Percentiles rank a stretch among this genome's conserved stretches.
phyloP scores from a whole-genome alignment of 352 stramenopile species.

The Phytophthora sp. region DNA sequence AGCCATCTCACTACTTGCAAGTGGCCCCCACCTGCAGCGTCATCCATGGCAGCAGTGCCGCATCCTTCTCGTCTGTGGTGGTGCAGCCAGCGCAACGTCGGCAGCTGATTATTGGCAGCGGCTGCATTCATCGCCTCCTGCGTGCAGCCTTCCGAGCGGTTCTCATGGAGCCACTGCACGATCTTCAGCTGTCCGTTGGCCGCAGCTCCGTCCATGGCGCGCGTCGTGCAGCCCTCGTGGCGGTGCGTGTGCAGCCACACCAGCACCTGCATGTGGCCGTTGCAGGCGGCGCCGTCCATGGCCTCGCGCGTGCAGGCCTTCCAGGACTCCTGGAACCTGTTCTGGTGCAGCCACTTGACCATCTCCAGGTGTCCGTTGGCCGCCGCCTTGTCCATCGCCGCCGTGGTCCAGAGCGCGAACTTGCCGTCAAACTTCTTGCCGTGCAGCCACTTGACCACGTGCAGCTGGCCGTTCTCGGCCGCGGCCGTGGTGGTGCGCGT shows the following conservation, averaged over 20 bases:
- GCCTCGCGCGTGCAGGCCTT: conserved; percentile 37
- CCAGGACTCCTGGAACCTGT: conserved; percentile 34
- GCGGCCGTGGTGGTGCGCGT: conserved; percentile 37
- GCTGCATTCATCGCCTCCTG: conserved; percentile 30
- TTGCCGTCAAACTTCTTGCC: conserved; percentile 34
- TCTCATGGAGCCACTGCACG: conserved; percentile 36
- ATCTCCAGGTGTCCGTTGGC: conserved; percentile 36
- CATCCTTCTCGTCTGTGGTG: conserved; percentile 29
- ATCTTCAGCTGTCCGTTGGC: conserved; percentile 31
- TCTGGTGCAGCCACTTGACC: conserved; percentile 50
- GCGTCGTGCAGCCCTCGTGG: conserved; percentile 31
- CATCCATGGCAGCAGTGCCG: conserved; percentile 24
- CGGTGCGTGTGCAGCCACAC: conserved; percentile 40
- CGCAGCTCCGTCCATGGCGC: conserved; percentile 33
- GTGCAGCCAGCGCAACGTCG: conserved; percentile 29
- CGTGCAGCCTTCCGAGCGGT: conserved; percentile 28
- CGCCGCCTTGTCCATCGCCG: conserved; percentile 38
- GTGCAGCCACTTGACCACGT: conserved; percentile 42
- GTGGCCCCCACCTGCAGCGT: conserved; percentile 24
- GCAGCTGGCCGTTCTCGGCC: conserved; percentile 30
- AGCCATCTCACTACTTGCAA: conserved; percentile 35
- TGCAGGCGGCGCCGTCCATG: conserved; percentile 36
- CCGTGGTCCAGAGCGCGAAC: conserved; percentile 36
- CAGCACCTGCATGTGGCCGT: conserved; percentile 29
- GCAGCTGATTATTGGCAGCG: conserved; percentile 26